phyloP scores from a whole-genome alignment of 805 yeast genomes.

The Hanseniaspora valbyensis region DNA sequence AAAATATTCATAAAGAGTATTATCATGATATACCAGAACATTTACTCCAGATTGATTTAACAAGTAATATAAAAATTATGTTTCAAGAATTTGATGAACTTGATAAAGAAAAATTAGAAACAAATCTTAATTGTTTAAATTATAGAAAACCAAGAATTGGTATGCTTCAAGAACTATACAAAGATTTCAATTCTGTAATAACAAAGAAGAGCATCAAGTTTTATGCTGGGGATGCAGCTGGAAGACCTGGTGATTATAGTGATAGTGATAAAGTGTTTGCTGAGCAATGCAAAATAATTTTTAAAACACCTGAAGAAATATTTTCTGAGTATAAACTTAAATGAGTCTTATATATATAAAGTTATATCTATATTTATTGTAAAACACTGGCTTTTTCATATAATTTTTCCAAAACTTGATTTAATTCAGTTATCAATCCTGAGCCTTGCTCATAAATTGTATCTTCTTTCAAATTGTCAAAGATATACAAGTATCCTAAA shows the following conservation, averaged over 20 bases:
- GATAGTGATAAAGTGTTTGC: constrained; percentile 73
- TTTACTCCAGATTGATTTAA: not conserved
- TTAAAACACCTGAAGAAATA: constrained; percentile 62
- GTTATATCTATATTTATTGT: constrained; percentile 34
- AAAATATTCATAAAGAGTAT: constrained; percentile 10
- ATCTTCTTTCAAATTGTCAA: constrained; percentile 79
- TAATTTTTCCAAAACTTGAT: constrained; percentile 75
- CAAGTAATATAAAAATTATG: not conserved
- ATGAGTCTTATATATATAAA: not conserved
- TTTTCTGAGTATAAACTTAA: constrained; percentile 26
- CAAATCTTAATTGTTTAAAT: not conserved
- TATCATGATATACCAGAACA: constrained; percentile 17
- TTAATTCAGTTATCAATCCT: constrained; percentile 76
- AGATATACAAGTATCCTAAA: constrained; percentile 90
- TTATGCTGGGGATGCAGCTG: constrained; percentile 97
- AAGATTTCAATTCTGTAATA: constrained; percentile 28
- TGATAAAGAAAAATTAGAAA: constrained; percentile 1
- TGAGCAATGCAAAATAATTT: constrained; percentile 38
- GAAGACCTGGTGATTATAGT: constrained; percentile 65
- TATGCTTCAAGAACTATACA: constrained; percentile 52
- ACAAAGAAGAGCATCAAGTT: constrained; percentile 18
- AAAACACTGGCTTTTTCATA: constrained; percentile 87
- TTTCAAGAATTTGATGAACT: not conserved
- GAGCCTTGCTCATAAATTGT: constrained; percentile 79
- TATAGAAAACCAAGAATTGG: constrained; percentile 69